A percentile compares a stretch with the other conserved stretches of the same genome.
Evolutionary conservation across 257 asterid species (phyloP).

Genomic region (Solanum paucissectum): DNA sequence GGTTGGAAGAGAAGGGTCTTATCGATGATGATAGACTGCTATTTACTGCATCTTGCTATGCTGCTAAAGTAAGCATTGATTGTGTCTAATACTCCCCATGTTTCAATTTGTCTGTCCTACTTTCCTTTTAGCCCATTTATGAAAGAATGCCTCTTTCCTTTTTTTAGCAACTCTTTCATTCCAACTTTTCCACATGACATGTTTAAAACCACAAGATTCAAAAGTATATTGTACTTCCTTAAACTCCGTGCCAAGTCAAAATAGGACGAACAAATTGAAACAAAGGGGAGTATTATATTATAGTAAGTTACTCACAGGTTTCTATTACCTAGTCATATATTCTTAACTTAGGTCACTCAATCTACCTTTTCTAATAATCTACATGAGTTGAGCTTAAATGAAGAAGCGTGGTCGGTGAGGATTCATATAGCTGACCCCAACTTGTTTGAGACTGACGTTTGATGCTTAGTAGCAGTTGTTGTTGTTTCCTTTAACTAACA

Average conservation of each 20-base stretch:
- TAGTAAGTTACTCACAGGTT: neutral
- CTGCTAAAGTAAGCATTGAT: conserved; percentile 65
- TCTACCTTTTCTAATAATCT: neutral
- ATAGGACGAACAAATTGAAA: neutral
- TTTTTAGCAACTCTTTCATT: neutral
- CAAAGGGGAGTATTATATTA: neutral
- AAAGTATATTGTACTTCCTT: neutral
- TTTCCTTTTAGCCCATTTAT: neutral
- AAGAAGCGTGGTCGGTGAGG: neutral
- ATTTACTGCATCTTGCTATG: conserved; percentile 76
- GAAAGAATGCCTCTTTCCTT: neutral
- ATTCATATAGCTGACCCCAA: neutral
- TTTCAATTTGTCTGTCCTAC: neutral
- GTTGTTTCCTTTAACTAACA: neutral
- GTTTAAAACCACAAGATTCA: neutral
- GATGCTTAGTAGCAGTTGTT: neutral
- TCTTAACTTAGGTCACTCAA: neutral
- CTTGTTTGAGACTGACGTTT: neutral
- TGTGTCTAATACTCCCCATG: neutral
- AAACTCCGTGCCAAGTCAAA: neutral
- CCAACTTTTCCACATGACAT: neutral
- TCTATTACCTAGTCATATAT: neutral
- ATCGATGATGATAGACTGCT: conserved; percentile 68
- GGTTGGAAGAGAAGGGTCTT: conserved; percentile 84
- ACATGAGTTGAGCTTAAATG: neutral